These are phyloP conservation scores for Tricholoma bakamatsutake DNA, from an alignment of 768 basidiomycete species.

Conservation along the genomic window DNA sequence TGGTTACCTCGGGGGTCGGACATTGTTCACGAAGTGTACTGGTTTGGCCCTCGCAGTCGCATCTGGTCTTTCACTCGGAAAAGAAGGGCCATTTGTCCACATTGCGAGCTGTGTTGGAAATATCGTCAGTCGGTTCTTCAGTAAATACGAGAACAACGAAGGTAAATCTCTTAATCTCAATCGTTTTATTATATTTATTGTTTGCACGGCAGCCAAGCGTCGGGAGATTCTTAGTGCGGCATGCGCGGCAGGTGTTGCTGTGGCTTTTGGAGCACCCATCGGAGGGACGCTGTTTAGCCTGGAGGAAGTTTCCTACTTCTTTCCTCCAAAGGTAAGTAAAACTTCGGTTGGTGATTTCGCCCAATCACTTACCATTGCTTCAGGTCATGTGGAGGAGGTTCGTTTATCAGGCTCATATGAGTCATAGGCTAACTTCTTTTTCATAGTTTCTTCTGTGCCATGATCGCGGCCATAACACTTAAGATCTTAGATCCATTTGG, in stretches of 20 bases:
- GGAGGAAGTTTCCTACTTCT: conserved; percentile 96
- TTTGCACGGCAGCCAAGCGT: conserved; percentile 59
- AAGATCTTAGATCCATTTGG: conserved; percentile 93
- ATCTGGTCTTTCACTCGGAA: conserved; percentile 84
- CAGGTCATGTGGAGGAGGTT: conserved; percentile 94
- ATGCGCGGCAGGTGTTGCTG: conserved; percentile 95
- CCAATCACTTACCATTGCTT: conserved; percentile 1
- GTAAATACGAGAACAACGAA: conserved; percentile 95
- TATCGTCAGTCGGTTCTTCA: conserved; percentile 79
- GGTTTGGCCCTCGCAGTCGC: conserved; percentile 89
- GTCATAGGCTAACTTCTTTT: neutral
- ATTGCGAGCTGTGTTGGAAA: conserved; percentile 92
- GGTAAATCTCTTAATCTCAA: conserved; percentile 35
- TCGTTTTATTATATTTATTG: neutral
- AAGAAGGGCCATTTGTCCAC: conserved; percentile 73
- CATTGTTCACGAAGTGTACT: conserved; percentile 83
- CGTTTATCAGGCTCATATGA: conserved; percentile 5
- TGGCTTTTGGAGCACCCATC: conserved; percentile 95
- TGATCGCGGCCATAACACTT: conserved; percentile 94
- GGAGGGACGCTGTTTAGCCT: conserved; percentile 89
- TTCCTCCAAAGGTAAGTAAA: conserved; percentile 75
- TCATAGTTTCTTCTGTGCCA: conserved; percentile 91
- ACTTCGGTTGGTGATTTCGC: neutral
- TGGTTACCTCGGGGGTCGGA: conserved; percentile 90
- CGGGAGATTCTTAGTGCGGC: conserved; percentile 94